Base-by-base conservation (phyloP, 208 protist genomes). In the Acanthamoeba royreba region DNA sequence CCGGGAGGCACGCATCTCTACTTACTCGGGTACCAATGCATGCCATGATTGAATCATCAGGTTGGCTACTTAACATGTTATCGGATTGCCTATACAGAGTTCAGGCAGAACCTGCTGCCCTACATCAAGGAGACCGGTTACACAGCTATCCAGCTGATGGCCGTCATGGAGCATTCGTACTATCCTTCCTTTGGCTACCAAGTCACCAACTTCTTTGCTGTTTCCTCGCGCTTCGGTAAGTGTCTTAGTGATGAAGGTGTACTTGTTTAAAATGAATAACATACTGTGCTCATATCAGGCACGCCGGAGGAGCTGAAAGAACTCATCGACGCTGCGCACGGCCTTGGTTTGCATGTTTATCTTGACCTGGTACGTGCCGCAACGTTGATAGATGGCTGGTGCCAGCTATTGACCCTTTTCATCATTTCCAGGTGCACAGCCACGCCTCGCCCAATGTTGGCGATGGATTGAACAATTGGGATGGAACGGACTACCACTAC, bases 151-250 rank as follows among this genome's bases (percentile, higher is more conserved):
- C 98, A 99, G 91, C 61, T 99, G 28, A 98, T 99, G 97, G 98
- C 97, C 15, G 88, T 98, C 31, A 96, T 97, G 95, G 98, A 99
- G 94, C 98, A 99, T 83, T 96, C 98, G 0, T 99, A 98, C 91
- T 99, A 99, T 91, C 98, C 96, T 4, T 98, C 95, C 1, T 99
- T 99, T 92, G 98, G 98, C 1, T 99, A 99, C 91, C 97, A 98
- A 79, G 98, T 99, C 1, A 98, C 98, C 15, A 97, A 95, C 47
- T 98, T 98, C 87, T 99, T 99, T 83, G 98, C 98, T 0, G 74
- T 96, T 28, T 95, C 96, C 28, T 97, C 92, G 0, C 93, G 98
- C 9, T 98, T 69, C 88, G 94, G 94, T 81, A n/a, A 15, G 25
- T 13, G 33, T 25, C 40, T n/a, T n/a, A n/a, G n/a, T n/a, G 22